phyloP scores from a whole-genome alignment of 257 asterid genomes.

The Solanum chmielewskii region DNA sequence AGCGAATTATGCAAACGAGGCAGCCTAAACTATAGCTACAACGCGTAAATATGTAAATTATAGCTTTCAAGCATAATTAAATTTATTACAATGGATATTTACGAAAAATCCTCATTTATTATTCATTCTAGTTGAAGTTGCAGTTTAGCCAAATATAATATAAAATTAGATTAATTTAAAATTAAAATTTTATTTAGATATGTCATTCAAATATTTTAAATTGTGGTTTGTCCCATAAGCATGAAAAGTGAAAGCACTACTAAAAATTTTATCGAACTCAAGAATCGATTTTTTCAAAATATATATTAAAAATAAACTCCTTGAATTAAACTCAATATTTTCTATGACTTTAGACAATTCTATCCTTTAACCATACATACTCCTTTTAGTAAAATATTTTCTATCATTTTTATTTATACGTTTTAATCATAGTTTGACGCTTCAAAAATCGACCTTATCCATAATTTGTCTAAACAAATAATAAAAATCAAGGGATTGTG shows the following conservation, averaged over 20 bases:
- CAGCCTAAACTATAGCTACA: too few species aligned
- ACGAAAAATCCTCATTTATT: too few species aligned
- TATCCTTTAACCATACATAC: not conserved
- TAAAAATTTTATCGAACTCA: not conserved
- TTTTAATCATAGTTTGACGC: not conserved
- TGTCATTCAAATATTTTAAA: too few species aligned
- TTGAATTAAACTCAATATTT: not conserved
- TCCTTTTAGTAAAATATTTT: too few species aligned
- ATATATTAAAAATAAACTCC: not conserved
- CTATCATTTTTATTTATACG: not conserved
- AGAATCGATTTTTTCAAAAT: not conserved
- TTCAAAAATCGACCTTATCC: not conserved
- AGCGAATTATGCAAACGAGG: too few species aligned
- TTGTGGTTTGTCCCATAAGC: not conserved
- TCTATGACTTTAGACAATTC: not conserved
- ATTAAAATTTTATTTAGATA: too few species aligned
- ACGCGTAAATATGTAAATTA: too few species aligned
- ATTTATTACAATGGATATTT: fast-evolving
- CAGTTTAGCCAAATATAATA: not conserved
- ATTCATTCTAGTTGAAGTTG: not conserved
- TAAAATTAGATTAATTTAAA: too few species aligned
- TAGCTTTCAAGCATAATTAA: too few species aligned
- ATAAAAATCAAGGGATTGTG: not conserved
- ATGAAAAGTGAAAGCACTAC: not conserved
- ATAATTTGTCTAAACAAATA: not conserved